These are phyloP conservation scores for Fraxinus dipetala DNA, from an alignment of 305 asterid species.

Conservation along the genomic window DNA sequence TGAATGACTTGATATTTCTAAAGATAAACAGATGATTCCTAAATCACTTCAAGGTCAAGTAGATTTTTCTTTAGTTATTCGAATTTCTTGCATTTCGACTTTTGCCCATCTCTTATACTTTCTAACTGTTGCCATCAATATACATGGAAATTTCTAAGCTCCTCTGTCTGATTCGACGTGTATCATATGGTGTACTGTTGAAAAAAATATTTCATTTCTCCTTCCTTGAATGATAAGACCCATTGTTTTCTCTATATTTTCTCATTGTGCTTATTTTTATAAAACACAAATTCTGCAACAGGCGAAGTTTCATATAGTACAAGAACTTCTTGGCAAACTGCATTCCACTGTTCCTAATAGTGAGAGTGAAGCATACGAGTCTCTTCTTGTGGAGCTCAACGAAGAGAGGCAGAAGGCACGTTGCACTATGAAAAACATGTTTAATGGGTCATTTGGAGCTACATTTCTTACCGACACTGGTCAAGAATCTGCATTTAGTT, in stretches of 20 bases:
- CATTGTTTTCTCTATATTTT: not conserved
- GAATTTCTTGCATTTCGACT: not conserved
- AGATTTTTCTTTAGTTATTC: not conserved
- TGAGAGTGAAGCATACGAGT: slow-evolving; percentile 50
- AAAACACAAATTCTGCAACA: slow-evolving; percentile 25
- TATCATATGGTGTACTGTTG: not conserved
- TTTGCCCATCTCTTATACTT: not conserved
- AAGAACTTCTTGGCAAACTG: slow-evolving; percentile 85
- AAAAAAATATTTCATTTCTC: not conserved
- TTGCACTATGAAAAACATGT: slow-evolving; percentile 69
- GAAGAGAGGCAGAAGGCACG: slow-evolving; percentile 79
- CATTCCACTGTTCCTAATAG: slow-evolving; percentile 60
- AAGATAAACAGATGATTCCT: not conserved
- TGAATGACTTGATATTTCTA: not conserved
- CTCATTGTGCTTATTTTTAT: slow-evolving; percentile 7
- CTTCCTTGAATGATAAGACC: not conserved
- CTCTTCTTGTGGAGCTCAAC: slow-evolving; percentile 75
- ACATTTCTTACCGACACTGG: slow-evolving; percentile 88
- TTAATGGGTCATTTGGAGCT: slow-evolving; percentile 85
- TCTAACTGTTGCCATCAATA: not conserved
- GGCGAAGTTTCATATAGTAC: slow-evolving; percentile 89
- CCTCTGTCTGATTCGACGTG: not conserved
- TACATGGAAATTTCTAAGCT: not conserved
- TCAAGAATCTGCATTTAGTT: slow-evolving; percentile 91
- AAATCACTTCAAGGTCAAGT: not conserved